phyloP scores from a whole-genome alignment of 352 stramenopile species.

The Phytopythium montanum region DNA sequence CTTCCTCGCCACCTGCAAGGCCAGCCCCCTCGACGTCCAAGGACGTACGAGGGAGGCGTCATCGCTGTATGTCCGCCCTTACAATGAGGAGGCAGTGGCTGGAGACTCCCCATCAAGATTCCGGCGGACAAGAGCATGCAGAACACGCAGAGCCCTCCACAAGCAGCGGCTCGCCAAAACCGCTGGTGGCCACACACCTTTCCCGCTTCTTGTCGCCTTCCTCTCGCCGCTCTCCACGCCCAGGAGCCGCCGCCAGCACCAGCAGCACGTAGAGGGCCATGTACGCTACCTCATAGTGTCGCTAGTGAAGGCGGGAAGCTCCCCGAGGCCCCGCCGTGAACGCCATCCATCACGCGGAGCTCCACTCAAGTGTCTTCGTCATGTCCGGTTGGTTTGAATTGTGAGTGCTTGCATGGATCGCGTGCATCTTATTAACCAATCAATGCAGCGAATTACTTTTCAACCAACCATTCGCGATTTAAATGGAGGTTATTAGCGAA shows the following conservation, averaged over 20 bases:
- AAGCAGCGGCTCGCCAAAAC: slow-evolving; percentile 66
- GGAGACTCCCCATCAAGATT: slow-evolving; percentile 81
- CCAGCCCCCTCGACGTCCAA: neutral
- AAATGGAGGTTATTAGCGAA: slow-evolving; percentile 1
- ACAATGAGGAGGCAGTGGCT: slow-evolving; percentile 82
- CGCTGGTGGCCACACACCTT: slow-evolving; percentile 33
- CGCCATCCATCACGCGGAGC: slow-evolving; percentile 12
- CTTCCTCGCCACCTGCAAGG: slow-evolving; percentile 53
- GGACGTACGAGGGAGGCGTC: neutral
- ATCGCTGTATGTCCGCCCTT: slow-evolving; percentile 61
- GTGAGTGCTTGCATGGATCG: neutral
- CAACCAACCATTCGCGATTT: slow-evolving; percentile 9
- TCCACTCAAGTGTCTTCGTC: slow-evolving; percentile 39
- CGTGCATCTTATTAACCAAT: slow-evolving; percentile 26
- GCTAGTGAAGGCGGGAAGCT: neutral
- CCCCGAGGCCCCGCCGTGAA: neutral
- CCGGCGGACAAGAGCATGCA: slow-evolving; percentile 37
- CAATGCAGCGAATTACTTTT: slow-evolving; percentile 3
- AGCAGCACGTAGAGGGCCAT: neutral
- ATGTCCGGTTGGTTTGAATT: slow-evolving; percentile 58
- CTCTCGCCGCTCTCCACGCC: neutral
- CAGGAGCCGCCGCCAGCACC: neutral
- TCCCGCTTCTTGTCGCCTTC: neutral
- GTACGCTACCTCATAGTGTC: neutral
- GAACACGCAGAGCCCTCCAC: slow-evolving; percentile 17